A percentile compares a stretch with the other conserved stretches of the same genome.
These are phyloP conservation scores for Globisporangium abappressorium DNA, from an alignment of 352 stramenopile genomes.

Conservation along the genomic window DNA sequence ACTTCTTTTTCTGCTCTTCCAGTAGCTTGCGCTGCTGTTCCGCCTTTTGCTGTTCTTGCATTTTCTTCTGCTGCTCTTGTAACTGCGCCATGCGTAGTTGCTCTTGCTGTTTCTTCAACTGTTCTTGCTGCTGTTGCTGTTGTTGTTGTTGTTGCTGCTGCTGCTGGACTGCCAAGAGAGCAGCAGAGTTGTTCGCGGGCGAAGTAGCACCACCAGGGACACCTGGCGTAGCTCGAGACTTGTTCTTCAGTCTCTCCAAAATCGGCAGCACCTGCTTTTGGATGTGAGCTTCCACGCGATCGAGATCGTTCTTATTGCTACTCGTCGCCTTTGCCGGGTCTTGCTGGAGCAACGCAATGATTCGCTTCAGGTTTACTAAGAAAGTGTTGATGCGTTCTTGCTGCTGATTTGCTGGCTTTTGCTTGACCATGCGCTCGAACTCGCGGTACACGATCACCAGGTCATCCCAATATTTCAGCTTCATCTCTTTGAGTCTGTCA, in stretches of 20 bases:
- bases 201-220: slow-evolving; percentile 18
- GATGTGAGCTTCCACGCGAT: slow-evolving; percentile 80
- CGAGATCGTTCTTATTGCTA: slow-evolving; percentile 76
- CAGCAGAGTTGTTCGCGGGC: slow-evolving; percentile 9
- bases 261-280: slow-evolving; percentile 84
- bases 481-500: slow-evolving; percentile 72
- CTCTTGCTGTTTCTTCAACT: slow-evolving; percentile 68
- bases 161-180: slow-evolving; percentile 4
- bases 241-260: slow-evolving; percentile 70
- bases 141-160: slow-evolving; percentile 31
- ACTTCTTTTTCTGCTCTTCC: slow-evolving; percentile 72
- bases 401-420: slow-evolving; percentile 75
- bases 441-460: slow-evolving; percentile 82
- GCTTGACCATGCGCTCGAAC: slow-evolving; percentile 83
- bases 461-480: slow-evolving; percentile 82
- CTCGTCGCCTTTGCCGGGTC: slow-evolving; percentile 73
- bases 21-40: slow-evolving; percentile 63
- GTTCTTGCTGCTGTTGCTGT: slow-evolving; percentile 39
- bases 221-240: slow-evolving; percentile 35
- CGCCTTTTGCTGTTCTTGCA: slow-evolving; percentile 61
- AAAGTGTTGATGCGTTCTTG: slow-evolving; percentile 83
- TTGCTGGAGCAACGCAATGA: slow-evolving; percentile 77
- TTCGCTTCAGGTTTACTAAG: slow-evolving; percentile 75
- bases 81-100: slow-evolving; percentile 47
- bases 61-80: slow-evolving; percentile 69